Percentiles rank a stretch among this genome's conserved stretches.
Evolutionary conservation across 148 eudicot genomes (phyloP).

Genomic region (Amaranthus palmeri): DNA sequence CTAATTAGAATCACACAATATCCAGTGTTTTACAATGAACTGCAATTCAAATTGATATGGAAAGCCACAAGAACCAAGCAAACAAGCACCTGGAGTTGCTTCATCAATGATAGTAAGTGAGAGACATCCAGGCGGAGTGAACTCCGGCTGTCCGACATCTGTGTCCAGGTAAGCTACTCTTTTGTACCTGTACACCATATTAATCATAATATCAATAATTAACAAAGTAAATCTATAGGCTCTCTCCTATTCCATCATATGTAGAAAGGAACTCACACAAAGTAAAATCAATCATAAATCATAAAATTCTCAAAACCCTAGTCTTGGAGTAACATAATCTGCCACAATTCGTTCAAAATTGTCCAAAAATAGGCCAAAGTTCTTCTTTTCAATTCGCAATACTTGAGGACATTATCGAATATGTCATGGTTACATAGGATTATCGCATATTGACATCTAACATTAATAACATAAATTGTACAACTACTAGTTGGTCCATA

Average conservation of each 20-base stretch:
- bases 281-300: not conserved
- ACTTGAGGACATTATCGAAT: too few relatives aligned
- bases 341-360: too few relatives aligned
- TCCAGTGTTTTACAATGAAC: not conserved
- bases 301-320: not conserved
- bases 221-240: not conserved
- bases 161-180: conserved; percentile 86
- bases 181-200: conserved; percentile 43
- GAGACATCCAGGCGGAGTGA: conserved; percentile 87
- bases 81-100: conserved; percentile 58
- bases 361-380: too few relatives aligned
- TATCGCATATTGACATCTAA: not conserved
- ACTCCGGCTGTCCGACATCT: conserved; percentile 98
- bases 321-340: too few relatives aligned
- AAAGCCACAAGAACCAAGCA: not conserved
- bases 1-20: conserved; percentile 6
- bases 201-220: not conserved
- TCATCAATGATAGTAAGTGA: conserved; percentile 73
- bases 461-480: not conserved
- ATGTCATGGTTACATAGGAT: too few relatives aligned
- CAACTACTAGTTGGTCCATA: not conserved
- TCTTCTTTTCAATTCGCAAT: too few relatives aligned
- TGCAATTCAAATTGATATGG: not conserved
- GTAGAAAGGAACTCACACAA: not conserved
- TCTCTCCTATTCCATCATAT: not conserved